These are phyloP conservation scores for Agaricus sinodeliciosus DNA, from an alignment of 768 basidiomycete genomes.

Conservation along the genomic window DNA sequence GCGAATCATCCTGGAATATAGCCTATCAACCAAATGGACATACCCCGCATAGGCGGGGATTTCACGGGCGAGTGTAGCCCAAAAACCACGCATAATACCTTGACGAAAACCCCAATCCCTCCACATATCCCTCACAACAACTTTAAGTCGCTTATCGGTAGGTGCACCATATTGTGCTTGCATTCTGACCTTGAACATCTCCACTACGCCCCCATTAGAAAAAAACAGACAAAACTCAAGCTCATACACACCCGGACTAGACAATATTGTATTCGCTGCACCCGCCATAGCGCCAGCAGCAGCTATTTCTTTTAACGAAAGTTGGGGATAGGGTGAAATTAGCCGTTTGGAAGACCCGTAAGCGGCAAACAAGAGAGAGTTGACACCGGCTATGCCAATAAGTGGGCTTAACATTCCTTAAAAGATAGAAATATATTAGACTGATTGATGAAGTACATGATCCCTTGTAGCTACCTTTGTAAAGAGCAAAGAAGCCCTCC, in stretches of 20 bases:
- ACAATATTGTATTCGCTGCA: conserved; percentile 82
- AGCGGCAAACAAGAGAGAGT: conserved; percentile 89
- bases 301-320: conserved; percentile 75
- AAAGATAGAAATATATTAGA: neutral
- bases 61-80: conserved; percentile 92
- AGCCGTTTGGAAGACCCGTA: conserved; percentile 78
- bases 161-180: conserved; percentile 88
- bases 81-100: conserved; percentile 96
- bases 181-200: conserved; percentile 99
- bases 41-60: conserved; percentile 93
- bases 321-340: conserved; percentile 83
- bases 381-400: conserved; percentile 90
- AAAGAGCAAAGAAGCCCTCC: conserved; percentile 91
- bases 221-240: neutral
- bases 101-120: conserved; percentile 74
- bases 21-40: neutral
- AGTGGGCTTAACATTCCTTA: conserved; percentile 88
- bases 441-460: neutral
- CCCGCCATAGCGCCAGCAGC: conserved; percentile 91
- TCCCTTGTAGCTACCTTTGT: conserved; percentile 61
- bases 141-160: conserved; percentile 70
- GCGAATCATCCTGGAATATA: neutral
- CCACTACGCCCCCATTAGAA: conserved; percentile 41
- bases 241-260: conserved; percentile 63
- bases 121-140: conserved; percentile 80